Evolutionary conservation across 352 stramenopile genomes (phyloP), one percentile per base, ranked within the genome.

Genomic region (Phytophthora aleatoria): DNA sequence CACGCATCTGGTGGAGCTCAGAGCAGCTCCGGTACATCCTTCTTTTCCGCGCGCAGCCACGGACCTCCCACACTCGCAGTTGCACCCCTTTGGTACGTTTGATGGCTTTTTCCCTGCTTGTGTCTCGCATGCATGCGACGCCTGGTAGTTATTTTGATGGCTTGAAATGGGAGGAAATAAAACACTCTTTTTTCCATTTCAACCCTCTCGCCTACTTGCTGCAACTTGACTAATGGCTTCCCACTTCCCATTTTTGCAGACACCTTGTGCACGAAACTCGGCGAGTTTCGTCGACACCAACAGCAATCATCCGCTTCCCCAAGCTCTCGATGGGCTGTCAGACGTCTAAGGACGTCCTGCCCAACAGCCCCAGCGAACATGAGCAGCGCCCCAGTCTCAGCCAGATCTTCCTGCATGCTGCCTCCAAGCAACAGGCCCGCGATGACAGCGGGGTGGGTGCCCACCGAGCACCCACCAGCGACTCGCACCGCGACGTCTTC

Each of bases 401-500:
- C 61, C 57, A 85, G 12, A 76, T 89, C 30, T 71, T 85, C 47
- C 54, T 79, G 42, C 69, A 87, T 38, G 73, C 74, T 3, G 67
- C 74, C 2, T 69, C 60, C 45, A 88, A 86, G 57, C 79, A 85
- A 42, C 63, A 76, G 38, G 71, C 65, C 24, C 58, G 50, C 13
- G 73, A 75, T 27, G 58, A 71, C 5, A 66, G 45, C n/a, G 60
- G 64, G 43, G 65, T 71, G 9, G 65, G 60, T 9, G 69, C 69
- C 7, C 51, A 61, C 36, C 55, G 65, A 15, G 36, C 33, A 5
- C 60, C 62, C 50, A 42, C 57, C 16, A 67, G 48, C 28, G 80
- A 70, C 56, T 73, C 72, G 36, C 82, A 92, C 54, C 85, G 87
- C 30, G 87, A 95, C 61, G 87, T 95, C 41, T 94, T 95, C 54